Percentiles rank a stretch among this genome's conserved stretches.
These are phyloP conservation scores for Phytophthora capsici DNA, from an alignment of 352 stramenopile genomes.

Conservation along the genomic window DNA sequence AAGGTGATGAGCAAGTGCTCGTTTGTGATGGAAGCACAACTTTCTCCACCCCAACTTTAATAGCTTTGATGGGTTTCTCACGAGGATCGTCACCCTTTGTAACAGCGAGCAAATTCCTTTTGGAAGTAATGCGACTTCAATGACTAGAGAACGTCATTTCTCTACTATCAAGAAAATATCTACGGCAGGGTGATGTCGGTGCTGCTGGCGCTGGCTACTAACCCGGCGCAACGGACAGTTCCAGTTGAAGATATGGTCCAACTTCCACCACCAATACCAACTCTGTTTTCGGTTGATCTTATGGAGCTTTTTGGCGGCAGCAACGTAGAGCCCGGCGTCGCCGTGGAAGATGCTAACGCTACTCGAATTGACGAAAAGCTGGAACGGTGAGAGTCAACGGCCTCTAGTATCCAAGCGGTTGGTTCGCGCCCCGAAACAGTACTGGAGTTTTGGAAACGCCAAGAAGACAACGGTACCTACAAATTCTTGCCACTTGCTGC, in stretches of 20 bases:
- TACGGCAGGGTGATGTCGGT: not conserved
- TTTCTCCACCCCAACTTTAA: slow-evolving; percentile 20
- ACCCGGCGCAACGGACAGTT: too few species aligned
- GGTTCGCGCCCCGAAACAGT: not conserved
- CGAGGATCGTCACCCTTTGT: not conserved
- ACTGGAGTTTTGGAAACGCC: not conserved
- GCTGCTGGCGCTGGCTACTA: not conserved
- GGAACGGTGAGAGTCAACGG: not conserved
- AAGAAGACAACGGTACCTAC: not conserved
- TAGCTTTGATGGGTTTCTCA: slow-evolving; percentile 10
- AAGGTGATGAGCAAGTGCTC: slow-evolving; percentile 7
- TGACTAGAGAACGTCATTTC: not conserved
- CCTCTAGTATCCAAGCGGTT: not conserved
- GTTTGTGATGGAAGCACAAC: slow-evolving; percentile 10
- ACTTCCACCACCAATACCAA: not conserved
- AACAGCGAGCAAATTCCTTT: not conserved
- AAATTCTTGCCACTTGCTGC: slow-evolving; percentile 1
- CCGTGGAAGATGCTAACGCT: not conserved
- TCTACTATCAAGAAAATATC: slow-evolving; percentile 8
- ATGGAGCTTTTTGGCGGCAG: not conserved
- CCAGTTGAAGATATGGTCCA: too few species aligned
- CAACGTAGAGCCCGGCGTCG: too few species aligned
- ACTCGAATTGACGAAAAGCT: not conserved
- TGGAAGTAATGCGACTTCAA: not conserved
- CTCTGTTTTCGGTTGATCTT: not conserved